Conservation (phyloP, 768 basidiomycete genomes). For the Auricularia auricula-judae region DNA sequence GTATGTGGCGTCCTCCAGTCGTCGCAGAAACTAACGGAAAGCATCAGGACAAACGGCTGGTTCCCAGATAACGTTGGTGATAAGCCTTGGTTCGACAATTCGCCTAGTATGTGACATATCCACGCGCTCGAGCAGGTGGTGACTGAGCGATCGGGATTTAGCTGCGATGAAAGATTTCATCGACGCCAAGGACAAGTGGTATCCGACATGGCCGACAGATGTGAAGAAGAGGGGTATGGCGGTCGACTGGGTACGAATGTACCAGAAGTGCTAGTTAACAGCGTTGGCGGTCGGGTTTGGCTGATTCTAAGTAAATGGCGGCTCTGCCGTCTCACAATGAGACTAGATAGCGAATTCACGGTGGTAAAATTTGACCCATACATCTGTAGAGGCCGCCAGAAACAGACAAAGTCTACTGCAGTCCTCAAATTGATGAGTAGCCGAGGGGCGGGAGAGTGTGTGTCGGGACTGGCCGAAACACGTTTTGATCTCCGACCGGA, state of each 20-base stretch:
- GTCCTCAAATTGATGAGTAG: too few species aligned
- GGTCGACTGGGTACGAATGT: conserved; percentile 45
- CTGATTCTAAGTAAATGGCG: too few species aligned
- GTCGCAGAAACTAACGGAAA: neutral
- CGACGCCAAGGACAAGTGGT: conserved; percentile 8
- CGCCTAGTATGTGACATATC: neutral
- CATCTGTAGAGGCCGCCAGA: too few species aligned
- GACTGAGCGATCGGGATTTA: neutral
- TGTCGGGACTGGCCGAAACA: too few species aligned
- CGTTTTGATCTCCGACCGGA: too few species aligned
- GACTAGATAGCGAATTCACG: too few species aligned
- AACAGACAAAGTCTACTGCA: too few species aligned
- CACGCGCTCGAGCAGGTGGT: neutral
- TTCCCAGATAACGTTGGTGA: conserved; percentile 28
- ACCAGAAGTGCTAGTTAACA: conserved; percentile 18
- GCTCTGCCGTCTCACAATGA: too few species aligned
- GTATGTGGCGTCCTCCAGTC: neutral
- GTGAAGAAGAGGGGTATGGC: conserved; percentile 9
- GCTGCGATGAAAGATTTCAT: conserved; percentile 23
- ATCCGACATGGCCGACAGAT: conserved; percentile 9
- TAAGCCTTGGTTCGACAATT: conserved; percentile 16
- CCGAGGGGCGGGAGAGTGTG: too few species aligned
- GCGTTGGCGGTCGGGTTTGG: too few species aligned
- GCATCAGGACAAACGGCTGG: conserved; percentile 24
- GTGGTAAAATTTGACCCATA: too few species aligned